Conservation (phyloP, 2,329 filamentous ascomycete species). For the Phialemoniopsis sp. region DNA sequence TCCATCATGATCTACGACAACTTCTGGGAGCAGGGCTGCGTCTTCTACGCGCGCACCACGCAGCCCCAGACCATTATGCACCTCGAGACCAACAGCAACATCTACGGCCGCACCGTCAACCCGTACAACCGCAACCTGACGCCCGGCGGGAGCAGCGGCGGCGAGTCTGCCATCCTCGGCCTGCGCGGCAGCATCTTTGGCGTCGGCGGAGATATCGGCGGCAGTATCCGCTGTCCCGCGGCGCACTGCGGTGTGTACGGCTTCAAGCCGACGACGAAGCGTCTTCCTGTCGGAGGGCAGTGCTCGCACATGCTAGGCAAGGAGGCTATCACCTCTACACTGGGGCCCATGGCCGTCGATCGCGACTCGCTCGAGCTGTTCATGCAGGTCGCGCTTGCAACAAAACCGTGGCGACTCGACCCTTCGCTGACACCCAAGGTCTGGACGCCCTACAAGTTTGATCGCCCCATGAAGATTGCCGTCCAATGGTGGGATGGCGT, state of each 20-base stretch:
- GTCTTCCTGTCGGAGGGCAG: constrained; percentile 20
- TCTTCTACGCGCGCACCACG: constrained; percentile 13
- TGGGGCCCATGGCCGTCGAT: constrained; percentile 27
- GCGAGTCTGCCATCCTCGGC: constrained; percentile 28
- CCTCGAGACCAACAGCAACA: constrained; percentile 25
- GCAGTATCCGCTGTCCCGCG: constrained; percentile 3
- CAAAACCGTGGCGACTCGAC: constrained; percentile 26
- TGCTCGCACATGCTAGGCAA: constrained; percentile 23
- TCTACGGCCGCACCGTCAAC: constrained; percentile 27
- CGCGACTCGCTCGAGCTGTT: constrained; percentile 27
- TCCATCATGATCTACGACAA: constrained; percentile 13
- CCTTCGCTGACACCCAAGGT: constrained; percentile 16
- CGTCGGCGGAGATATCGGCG: constrained; percentile 28
- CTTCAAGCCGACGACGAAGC: constrained; percentile 22
- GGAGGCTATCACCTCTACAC: constrained; percentile 25
- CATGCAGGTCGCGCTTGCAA: constrained; percentile 23
- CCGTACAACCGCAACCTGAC: constrained; percentile 25
- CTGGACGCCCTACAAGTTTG: background rate
- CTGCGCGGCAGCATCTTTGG: constrained; percentile 26
- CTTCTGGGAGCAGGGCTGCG: constrained; percentile 21
- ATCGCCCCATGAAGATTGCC: constrained; percentile 2
- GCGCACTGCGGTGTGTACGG: too few species aligned
- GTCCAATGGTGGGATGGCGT: constrained; percentile 4
- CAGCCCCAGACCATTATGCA: constrained; percentile 19
- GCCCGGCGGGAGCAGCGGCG: constrained; percentile 29